phyloP scores from a whole-genome alignment of 1,284 basidiomycete genomes.

The Sanghuangporus sanghuang region DNA sequence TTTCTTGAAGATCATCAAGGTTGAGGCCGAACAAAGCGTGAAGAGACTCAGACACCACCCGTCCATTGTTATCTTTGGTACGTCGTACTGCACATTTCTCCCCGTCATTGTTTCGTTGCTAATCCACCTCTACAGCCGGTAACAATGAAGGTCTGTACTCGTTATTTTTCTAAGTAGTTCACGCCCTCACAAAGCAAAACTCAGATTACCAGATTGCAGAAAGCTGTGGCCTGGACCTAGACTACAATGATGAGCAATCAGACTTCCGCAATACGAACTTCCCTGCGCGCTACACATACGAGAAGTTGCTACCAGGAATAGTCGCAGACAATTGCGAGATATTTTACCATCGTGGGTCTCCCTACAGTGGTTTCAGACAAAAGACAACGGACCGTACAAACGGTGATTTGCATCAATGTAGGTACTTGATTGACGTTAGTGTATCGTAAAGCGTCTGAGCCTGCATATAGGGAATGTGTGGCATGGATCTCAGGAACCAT shows the following conservation, averaged over 20 bases:
- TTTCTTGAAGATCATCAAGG: constrained; percentile 34
- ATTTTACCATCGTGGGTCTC: constrained; percentile 79
- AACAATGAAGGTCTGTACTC: constrained; percentile 72
- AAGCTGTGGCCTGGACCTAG: constrained; percentile 64
- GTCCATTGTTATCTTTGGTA: constrained; percentile 75
- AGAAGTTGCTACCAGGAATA: constrained; percentile 70
- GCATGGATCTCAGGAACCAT: constrained; percentile 85
- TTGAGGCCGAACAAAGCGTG: constrained; percentile 40
- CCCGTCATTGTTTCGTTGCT: constrained; percentile 5
- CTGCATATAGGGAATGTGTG: constrained; percentile 73
- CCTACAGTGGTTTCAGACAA: constrained; percentile 79
- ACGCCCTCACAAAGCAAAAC: background rate
- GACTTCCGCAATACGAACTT: constrained; percentile 82
- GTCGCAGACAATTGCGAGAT: constrained; percentile 61
- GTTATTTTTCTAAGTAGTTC: background rate
- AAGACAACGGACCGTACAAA: constrained; percentile 67
- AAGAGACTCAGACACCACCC: constrained; percentile 39
- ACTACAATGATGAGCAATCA: constrained; percentile 76
- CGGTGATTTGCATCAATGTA: constrained; percentile 86
- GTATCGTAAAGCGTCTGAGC: constrained; percentile 2
- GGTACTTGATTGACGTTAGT: constrained; percentile 19
- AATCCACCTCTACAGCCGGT: constrained; percentile 48
- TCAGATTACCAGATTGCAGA: constrained; percentile 82
- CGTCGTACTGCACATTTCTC: constrained; percentile 20
- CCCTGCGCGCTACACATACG: constrained; percentile 85